Conservation (phyloP, 2,329 filamentous ascomycete species). For the Karstenula rhodostoma region DNA sequence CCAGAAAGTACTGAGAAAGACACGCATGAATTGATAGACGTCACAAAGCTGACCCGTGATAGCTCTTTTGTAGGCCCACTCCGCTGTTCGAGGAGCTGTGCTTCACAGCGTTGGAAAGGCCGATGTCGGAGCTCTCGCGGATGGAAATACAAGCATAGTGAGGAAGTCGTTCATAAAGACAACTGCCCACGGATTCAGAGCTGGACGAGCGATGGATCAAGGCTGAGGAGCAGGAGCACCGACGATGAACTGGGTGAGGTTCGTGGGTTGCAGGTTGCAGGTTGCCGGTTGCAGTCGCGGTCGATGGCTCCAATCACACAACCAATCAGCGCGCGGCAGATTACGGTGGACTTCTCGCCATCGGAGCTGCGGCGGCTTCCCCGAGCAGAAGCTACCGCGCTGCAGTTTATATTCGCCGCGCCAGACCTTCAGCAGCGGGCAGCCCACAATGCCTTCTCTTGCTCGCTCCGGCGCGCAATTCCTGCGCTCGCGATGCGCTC, state of each 20-base stretch:
- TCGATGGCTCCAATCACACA: background rate
- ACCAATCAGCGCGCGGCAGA: background rate
- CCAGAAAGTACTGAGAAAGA: background rate
- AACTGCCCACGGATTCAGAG: too few relatives aligned
- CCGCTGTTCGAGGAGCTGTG: background rate
- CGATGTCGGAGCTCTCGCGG: slow-evolving; percentile 1
- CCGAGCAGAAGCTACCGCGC: slow-evolving; percentile 3
- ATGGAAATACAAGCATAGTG: background rate
- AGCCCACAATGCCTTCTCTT: slow-evolving; percentile 43
- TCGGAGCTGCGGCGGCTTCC: slow-evolving; percentile 22
- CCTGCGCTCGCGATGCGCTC: slow-evolving; percentile 40
- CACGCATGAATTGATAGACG: background rate
- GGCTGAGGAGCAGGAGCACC: background rate
- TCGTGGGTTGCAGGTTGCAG: too few relatives aligned
- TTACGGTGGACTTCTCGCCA: slow-evolving; percentile 24
- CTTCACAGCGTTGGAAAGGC: background rate
- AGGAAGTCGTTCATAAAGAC: background rate
- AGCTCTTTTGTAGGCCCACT: background rate
- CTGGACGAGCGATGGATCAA: background rate
- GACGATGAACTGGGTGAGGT: background rate
- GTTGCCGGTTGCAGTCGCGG: background rate
- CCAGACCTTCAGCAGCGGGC: slow-evolving; percentile 23
- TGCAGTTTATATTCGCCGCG: slow-evolving; percentile 24
- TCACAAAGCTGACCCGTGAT: background rate
- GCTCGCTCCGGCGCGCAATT: slow-evolving; percentile 46